phyloP scores from a whole-genome alignment of 2,329 filamentous ascomycete species.

The Claviceps purpurea region DNA sequence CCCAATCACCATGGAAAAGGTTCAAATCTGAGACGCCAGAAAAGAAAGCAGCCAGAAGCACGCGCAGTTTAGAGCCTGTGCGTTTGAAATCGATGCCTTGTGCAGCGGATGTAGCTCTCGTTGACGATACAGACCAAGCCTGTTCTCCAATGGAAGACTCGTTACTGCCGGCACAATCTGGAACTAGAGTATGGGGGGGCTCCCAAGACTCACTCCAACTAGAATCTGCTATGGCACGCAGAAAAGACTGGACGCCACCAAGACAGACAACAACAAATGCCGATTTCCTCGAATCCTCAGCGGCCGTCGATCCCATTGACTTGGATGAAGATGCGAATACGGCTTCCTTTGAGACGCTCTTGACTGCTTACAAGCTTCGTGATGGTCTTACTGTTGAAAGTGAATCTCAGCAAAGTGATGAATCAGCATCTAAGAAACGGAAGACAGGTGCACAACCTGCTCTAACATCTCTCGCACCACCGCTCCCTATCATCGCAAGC shows the following conservation, averaged over 20 bases:
- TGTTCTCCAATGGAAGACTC: not conserved
- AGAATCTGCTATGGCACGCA: slow-evolving; percentile 40
- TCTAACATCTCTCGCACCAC: not conserved
- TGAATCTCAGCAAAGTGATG: not conserved
- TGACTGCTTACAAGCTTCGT: slow-evolving; percentile 27
- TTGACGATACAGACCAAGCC: not conserved
- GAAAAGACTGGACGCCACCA: slow-evolving; percentile 55
- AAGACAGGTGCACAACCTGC: slow-evolving; percentile 5
- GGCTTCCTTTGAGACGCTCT: slow-evolving; percentile 30
- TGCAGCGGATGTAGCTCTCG: not conserved
- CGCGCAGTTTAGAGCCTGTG: not conserved
- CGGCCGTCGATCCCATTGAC: slow-evolving; percentile 6
- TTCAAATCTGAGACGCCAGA: slow-evolving; percentile 13
- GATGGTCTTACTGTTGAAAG: slow-evolving; percentile 7
- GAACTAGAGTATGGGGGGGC: not conserved
- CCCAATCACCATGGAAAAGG: slow-evolving; percentile 25
- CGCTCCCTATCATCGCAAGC: slow-evolving; percentile 7
- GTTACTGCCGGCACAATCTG: not conserved
- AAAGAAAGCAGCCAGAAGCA: not conserved
- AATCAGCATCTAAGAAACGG: not conserved
- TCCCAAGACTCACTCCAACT: slow-evolving; percentile 21
- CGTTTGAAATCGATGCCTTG: not conserved
- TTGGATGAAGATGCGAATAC: slow-evolving; percentile 6
- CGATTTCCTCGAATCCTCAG: slow-evolving; percentile 18
- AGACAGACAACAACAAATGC: slow-evolving; percentile 19